These are phyloP conservation scores for Ilex aquifolium DNA, from an alignment of 257 asterid genomes.

Conservation along the genomic window DNA sequence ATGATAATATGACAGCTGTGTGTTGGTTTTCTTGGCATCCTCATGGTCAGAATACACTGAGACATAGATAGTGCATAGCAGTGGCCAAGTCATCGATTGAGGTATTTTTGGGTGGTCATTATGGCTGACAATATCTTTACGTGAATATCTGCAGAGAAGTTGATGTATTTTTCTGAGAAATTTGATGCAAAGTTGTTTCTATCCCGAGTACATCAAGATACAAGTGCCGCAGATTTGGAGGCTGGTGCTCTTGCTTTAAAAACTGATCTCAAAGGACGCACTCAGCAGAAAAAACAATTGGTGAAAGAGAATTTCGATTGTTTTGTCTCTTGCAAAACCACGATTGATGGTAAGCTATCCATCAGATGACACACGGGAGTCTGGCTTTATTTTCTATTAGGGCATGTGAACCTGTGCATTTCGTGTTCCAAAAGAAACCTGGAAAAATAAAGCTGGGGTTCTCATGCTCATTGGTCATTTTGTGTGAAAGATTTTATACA, in stretches of 20 bases:
- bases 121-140: slow-evolving; percentile 10
- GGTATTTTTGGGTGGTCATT: not conserved
- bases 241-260: slow-evolving; percentile 82
- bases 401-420: not conserved
- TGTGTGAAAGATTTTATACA: too few species aligned
- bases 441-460: slow-evolving; percentile 1
- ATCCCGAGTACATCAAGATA: slow-evolving; percentile 88
- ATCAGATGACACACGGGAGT: slow-evolving; percentile 2
- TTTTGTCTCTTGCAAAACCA: slow-evolving; percentile 97
- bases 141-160: slow-evolving; percentile 55
- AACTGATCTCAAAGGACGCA: slow-evolving; percentile 84
- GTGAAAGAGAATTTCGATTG: slow-evolving; percentile 99
- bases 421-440: slow-evolving; percentile 13
- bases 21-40: not conserved
- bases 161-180: slow-evolving; percentile 83
- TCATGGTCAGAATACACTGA: not conserved
- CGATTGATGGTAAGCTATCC: slow-evolving; percentile 82
- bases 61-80: not conserved
- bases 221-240: slow-evolving; percentile 83
- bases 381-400: not conserved
- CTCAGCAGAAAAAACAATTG: slow-evolving; percentile 94
- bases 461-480: not conserved
- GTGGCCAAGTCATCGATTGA: not conserved
- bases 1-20: not conserved
- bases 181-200: slow-evolving; percentile 80